A percentile compares a stretch with the other conserved stretches of the same genome.
Evolutionary conservation across 2,329 filamentous ascomycete genomes (phyloP).

Genomic region (Colletotrichum salicis): DNA sequence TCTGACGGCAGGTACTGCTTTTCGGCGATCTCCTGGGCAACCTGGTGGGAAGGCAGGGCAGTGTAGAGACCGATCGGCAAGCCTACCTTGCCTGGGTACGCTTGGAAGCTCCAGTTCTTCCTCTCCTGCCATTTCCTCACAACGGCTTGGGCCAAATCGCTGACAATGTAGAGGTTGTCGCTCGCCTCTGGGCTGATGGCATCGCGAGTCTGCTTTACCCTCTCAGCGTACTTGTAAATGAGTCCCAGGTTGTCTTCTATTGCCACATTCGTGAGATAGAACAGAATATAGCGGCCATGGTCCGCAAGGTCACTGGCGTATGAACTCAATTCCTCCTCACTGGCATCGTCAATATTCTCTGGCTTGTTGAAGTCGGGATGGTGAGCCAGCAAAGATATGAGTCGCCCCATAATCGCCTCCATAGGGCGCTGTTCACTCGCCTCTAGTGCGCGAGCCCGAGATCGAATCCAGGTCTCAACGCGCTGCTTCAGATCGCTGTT

Average conservation of each 20-base stretch:
- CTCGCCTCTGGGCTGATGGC: conserved; percentile 75
- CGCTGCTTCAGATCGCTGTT: conserved; percentile 76
- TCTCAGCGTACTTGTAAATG: conserved; percentile 91
- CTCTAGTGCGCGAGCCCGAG: conserved; percentile 75
- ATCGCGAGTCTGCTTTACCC: conserved; percentile 90
- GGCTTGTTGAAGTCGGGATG: conserved; percentile 84
- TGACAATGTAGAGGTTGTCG: conserved; percentile 84
- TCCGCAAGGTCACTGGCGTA: conserved; percentile 73
- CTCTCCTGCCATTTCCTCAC: conserved; percentile 88
- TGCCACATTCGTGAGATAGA: conserved; percentile 85
- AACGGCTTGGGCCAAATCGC: conserved; percentile 84
- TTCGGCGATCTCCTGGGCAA: conserved; percentile 85
- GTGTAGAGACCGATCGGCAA: conserved; percentile 84
- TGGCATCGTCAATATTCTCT: conserved; percentile 18
- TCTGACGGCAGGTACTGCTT: conserved; percentile 85
- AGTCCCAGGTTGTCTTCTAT: conserved; percentile 88
- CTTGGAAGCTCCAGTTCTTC: conserved; percentile 86
- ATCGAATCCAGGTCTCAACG: conserved; percentile 89
- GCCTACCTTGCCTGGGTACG: conserved; percentile 82
- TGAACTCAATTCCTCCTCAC: conserved; percentile 50
- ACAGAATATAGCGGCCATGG: conserved; percentile 88
- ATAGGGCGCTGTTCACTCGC: conserved; percentile 73
- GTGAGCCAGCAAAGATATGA: conserved; percentile 89
- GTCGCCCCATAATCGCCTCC: conserved; percentile 82
- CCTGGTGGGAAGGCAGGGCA: conserved; percentile 77